Evolutionary conservation across 2,329 filamentous ascomycete genomes (phyloP).

Genomic region (Fusarium duplospermum): DNA sequence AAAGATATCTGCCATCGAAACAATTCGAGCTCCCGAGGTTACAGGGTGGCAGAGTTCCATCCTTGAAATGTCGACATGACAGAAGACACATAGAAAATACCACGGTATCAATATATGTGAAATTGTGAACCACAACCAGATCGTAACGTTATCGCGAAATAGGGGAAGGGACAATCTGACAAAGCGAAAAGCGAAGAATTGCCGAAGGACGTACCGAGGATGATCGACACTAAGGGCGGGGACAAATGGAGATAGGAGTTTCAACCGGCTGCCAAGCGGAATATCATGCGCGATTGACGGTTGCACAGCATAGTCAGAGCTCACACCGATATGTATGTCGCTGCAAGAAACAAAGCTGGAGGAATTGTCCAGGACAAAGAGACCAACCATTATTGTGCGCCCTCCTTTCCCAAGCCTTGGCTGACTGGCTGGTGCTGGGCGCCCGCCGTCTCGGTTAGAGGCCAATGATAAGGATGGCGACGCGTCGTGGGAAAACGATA

Average conservation of each 20-base stretch:
- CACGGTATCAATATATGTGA: background rate
- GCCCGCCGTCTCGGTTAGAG: background rate
- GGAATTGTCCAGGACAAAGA: background rate
- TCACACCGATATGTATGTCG: background rate
- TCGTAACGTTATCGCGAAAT: background rate
- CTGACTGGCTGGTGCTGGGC: background rate
- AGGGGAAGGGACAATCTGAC: constrained; percentile 31
- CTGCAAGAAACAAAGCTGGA: background rate
- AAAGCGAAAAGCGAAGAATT: constrained; percentile 31
- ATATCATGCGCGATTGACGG: background rate
- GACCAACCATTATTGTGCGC: constrained; percentile 4
- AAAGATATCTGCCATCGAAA: background rate
- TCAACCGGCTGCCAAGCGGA: constrained; percentile 1
- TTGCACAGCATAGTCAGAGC: constrained; percentile 1
- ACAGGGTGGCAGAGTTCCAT: background rate
- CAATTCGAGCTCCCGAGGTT: background rate
- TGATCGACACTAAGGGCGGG: constrained; percentile 1
- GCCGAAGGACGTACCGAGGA: background rate
- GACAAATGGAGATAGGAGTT: background rate
- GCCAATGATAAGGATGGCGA: constrained; percentile 6
- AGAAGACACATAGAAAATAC: background rate
- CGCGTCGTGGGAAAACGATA: constrained; percentile 4
- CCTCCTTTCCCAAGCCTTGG: background rate
- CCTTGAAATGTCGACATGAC: background rate
- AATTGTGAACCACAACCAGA: background rate